Percentiles rank a stretch among this genome's conserved stretches.
Evolutionary conservation across 176 grass and related monocot species (phyloP).

Genomic region (Carex myosuroides): DNA sequence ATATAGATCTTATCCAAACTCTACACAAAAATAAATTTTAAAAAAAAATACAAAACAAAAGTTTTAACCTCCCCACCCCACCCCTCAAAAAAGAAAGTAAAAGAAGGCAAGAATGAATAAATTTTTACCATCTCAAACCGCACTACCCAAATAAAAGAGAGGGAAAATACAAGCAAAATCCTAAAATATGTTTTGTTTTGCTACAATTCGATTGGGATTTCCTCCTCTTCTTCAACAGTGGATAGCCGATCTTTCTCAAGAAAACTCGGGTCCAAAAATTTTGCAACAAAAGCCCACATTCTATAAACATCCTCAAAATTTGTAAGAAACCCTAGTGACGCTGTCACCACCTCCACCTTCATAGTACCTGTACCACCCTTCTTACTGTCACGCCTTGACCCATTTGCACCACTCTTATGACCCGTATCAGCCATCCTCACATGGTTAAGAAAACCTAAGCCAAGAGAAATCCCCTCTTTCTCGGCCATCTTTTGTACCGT

Average conservation of each 20-base stretch:
- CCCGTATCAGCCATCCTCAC: slow-evolving; percentile 59
- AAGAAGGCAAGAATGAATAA: slow-evolving; percentile 72
- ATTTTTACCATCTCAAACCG: slow-evolving; percentile 40
- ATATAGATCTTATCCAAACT: slow-evolving; percentile 52
- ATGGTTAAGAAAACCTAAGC: slow-evolving; percentile 81
- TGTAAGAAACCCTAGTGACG: slow-evolving; percentile 93
- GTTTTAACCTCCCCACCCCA: slow-evolving; percentile 4
- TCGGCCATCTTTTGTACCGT: slow-evolving; percentile 83
- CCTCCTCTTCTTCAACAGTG: slow-evolving; percentile 55
- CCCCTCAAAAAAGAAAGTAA: slow-evolving; percentile 21
- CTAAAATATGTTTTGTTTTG: slow-evolving; percentile 13
- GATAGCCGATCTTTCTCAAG: slow-evolving; percentile 68
- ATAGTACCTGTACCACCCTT: slow-evolving; percentile 45
- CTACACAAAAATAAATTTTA: slow-evolving; percentile 40
- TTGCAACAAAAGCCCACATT: slow-evolving; percentile 86
- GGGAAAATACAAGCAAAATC: slow-evolving; percentile 33
- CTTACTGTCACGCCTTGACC: slow-evolving; percentile 56
- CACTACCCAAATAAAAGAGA: slow-evolving; percentile 25
- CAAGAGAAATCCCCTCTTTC: slow-evolving; percentile 78
- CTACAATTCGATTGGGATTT: slow-evolving; percentile 30
- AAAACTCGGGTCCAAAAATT: slow-evolving; percentile 76
- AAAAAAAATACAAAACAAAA: slow-evolving; percentile 43
- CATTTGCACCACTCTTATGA: slow-evolving; percentile 48
- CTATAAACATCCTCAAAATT: slow-evolving; percentile 97
- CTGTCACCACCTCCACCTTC: slow-evolving; percentile 76